phyloP scores from a whole-genome alignment of 306 rosid species.

The Alnus glutinosa region DNA sequence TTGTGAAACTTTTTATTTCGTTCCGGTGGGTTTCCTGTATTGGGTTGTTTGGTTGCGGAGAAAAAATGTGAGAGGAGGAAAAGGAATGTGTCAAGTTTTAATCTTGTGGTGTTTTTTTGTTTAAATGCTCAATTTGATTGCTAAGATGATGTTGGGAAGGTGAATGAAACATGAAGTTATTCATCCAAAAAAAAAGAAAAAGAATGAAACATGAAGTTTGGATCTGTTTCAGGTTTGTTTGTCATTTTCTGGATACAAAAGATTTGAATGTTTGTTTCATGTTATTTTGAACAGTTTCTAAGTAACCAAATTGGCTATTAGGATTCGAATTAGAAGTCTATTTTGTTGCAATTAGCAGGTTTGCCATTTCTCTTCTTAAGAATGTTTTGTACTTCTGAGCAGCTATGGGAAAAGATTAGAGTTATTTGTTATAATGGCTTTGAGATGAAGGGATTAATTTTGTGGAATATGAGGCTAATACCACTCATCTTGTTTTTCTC shows the following conservation, averaged over 20 bases:
- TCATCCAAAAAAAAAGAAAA: too few relatives aligned
- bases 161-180: not conserved
- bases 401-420: not conserved
- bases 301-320: not conserved
- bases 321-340: not conserved
- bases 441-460: not conserved
- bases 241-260: not conserved
- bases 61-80: not conserved
- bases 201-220: not conserved
- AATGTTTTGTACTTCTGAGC: not conserved
- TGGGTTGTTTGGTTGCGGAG: not conserved
- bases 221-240: not conserved
- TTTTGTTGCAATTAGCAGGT: not conserved
- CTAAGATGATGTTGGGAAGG: not conserved
- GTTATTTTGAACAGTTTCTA: not conserved
- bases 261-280: not conserved
- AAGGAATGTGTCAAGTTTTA: not conserved
- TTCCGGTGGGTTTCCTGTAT: not conserved
- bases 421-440: not conserved
- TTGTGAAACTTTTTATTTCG: not conserved
- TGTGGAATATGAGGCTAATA: not conserved
- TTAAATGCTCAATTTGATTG: not conserved
- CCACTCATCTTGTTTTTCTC: not conserved
- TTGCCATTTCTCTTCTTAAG: not conserved
- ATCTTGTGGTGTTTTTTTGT: not conserved